phyloP scores from a whole-genome alignment of 2,329 filamentous ascomycete genomes.

The Plectosphaerella cucumerina region DNA sequence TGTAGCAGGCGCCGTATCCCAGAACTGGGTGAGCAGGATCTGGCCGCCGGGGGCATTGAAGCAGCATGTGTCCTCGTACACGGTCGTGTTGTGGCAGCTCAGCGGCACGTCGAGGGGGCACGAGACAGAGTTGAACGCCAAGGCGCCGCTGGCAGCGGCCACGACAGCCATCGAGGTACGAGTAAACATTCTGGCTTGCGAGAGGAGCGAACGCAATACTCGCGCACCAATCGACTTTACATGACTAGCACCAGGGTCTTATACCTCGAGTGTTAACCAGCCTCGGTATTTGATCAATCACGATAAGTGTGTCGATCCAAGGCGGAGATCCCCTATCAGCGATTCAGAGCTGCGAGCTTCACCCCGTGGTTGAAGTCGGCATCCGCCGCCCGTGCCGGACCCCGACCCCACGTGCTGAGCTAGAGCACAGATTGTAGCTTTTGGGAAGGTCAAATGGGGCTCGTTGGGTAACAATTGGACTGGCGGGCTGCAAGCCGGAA shows the following conservation, averaged over 20 bases:
- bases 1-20: slow-evolving; percentile 62
- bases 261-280: background rate
- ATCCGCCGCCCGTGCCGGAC: background rate
- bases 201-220: background rate
- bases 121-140: slow-evolving; percentile 1
- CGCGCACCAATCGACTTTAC: background rate
- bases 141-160: background rate
- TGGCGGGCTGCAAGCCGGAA: background rate
- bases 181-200: background rate
- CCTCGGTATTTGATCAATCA: background rate
- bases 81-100: slow-evolving; percentile 61
- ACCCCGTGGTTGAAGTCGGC: background rate
- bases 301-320: background rate
- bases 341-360: background rate
- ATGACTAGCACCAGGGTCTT: background rate
- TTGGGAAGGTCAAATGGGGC: background rate
- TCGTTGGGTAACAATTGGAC: background rate
- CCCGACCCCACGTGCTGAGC: background rate
- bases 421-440: background rate
- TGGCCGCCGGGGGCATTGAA: slow-evolving; percentile 70
- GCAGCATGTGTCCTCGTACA: slow-evolving; percentile 64
- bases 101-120: slow-evolving; percentile 35
- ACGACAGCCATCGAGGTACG: background rate
- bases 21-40: slow-evolving; percentile 72
- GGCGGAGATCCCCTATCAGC: background rate